phyloP scores from a whole-genome alignment of 139 green algal species.

The Pleodorina starrii region DNA sequence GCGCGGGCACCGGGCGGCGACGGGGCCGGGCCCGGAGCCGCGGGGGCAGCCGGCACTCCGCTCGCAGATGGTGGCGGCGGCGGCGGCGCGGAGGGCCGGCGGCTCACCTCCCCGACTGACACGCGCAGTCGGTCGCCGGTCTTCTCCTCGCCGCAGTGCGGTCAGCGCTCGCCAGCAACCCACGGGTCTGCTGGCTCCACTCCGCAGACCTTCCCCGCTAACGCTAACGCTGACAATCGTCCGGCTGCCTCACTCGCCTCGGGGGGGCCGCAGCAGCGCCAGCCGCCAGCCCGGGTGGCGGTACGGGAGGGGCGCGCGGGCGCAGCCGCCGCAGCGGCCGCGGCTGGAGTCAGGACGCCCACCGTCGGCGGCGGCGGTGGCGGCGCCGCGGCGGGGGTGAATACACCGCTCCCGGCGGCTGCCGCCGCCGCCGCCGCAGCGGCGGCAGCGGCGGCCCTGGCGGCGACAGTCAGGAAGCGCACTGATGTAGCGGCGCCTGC shows the following conservation, averaged over 20 bases:
- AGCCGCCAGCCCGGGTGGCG: no score
- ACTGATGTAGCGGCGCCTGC: no score
- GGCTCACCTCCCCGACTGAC: no score
- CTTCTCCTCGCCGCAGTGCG: constrained; percentile 29
- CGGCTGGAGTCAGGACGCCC: no score
- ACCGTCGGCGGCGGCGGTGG: no score
- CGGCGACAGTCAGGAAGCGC: constrained; percentile 8
- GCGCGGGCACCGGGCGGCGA: no score
- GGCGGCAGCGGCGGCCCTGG: background rate
- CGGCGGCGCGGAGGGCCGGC: no score
- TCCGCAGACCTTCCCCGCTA: background rate
- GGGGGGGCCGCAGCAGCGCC: no score
- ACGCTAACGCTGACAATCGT: background rate
- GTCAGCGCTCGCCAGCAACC: constrained; percentile 14
- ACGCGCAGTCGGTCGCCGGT: background rate
- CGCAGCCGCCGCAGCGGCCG: background rate
- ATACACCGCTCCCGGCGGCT: background rate
- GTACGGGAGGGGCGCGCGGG: background rate
- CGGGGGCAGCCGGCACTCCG: no score
- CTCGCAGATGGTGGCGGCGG: no score
- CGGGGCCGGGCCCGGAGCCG: no score
- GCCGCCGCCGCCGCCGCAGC: background rate
- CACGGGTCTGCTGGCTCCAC: background rate
- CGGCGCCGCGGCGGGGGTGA: background rate
- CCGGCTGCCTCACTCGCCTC: background rate